phyloP scores from a whole-genome alignment of 2,329 filamentous ascomycete species.

The Cordyceps farinosa region DNA sequence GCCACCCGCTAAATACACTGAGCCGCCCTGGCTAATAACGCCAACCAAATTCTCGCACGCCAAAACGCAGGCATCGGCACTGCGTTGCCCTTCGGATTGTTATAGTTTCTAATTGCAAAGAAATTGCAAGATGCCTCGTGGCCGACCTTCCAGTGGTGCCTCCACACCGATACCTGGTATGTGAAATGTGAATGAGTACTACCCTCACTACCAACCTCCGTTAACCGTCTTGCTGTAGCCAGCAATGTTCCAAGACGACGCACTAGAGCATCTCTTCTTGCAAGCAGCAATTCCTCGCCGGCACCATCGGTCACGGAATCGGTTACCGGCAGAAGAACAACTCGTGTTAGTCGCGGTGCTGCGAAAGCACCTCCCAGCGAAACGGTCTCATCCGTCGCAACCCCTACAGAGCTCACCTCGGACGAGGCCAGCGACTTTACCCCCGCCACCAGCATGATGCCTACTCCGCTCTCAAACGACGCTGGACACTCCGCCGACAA shows the following conservation, averaged over 20 bases:
- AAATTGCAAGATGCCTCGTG: constrained; percentile 3
- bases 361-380: constrained; percentile 21
- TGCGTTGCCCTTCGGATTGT: neutral
- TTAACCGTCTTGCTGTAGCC: neutral
- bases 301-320: neutral
- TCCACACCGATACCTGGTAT: constrained; percentile 5
- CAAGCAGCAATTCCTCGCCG: constrained; percentile 11
- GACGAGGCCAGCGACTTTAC: constrained; percentile 34
- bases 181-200: neutral
- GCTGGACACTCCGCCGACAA: neutral
- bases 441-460: constrained; percentile 35
- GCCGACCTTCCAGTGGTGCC: neutral
- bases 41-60: neutral
- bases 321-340: neutral
- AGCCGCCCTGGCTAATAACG: neutral
- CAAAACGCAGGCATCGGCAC: neutral
- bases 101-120: too few relatives aligned
- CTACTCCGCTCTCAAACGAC: constrained; percentile 28
- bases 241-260: neutral
- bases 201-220: neutral
- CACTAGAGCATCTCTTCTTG: constrained; percentile 7
- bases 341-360: neutral
- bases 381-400: constrained; percentile 32
- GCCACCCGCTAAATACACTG: neutral
- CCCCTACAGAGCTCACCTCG: constrained; percentile 29